Evolutionary conservation across 257 asterid species (phyloP).

Genomic region (Solanum habrochaites): DNA sequence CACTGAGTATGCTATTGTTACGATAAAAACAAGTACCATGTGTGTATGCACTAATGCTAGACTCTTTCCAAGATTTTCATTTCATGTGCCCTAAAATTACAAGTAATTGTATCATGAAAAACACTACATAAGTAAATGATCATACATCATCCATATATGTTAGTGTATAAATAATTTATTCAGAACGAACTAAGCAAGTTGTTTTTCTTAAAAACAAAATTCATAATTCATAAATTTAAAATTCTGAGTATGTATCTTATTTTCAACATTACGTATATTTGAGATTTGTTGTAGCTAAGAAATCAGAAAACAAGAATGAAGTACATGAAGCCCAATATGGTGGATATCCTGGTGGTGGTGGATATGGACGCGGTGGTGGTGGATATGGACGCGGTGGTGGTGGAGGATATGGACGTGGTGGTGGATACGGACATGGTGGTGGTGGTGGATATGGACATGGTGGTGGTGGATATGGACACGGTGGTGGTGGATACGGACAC

Average conservation of each 20-base stretch:
- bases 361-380: too few relatives aligned
- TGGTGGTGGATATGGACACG: too few relatives aligned
- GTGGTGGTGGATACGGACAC: neutral
- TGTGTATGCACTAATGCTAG: neutral
- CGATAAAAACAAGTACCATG: too few relatives aligned
- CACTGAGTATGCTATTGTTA: too few relatives aligned
- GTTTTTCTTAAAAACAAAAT: too few relatives aligned
- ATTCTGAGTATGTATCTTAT: too few relatives aligned
- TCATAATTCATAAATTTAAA: too few relatives aligned
- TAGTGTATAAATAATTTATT: neutral
- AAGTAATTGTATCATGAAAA: too few relatives aligned
- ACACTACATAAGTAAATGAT: neutral
- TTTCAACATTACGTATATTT: too few relatives aligned
- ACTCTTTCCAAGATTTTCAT: neutral
- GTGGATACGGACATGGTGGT: neutral
- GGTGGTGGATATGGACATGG: neutral
- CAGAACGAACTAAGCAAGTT: too few relatives aligned
- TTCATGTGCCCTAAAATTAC: neutral
- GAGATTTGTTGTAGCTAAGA: neutral
- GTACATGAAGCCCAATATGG: neutral
- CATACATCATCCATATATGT: too few relatives aligned
- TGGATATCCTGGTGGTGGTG: neutral
- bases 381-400: neutral
- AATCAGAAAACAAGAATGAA: conserved; percentile 5
- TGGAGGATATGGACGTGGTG: neutral